Evolutionary conservation across 768 basidiomycete species (phyloP).

Genomic region (Russula earlei): DNA sequence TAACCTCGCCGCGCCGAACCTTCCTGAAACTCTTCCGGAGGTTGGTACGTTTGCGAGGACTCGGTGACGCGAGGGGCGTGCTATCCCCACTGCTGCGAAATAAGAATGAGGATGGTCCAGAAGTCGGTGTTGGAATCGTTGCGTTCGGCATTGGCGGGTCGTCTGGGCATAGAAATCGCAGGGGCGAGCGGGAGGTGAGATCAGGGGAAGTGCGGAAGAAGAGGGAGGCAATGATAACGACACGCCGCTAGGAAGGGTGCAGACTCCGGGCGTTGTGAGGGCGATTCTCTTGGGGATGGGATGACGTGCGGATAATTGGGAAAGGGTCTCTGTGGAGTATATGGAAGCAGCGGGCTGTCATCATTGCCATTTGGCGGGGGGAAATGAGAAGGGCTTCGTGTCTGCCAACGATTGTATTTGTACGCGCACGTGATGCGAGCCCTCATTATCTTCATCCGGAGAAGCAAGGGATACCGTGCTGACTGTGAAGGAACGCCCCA

Average conservation of each 20-base stretch:
- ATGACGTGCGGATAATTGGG: not conserved
- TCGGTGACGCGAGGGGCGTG: conserved; percentile 29
- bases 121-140: conserved; percentile 17
- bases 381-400: conserved; percentile 8
- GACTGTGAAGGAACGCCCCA: conserved; percentile 12
- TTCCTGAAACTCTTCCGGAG: conserved; percentile 31
- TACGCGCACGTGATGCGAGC: conserved; percentile 5
- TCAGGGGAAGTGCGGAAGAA: not conserved
- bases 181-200: not conserved
- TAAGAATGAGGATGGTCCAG: conserved; percentile 8
- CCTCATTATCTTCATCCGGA: conserved; percentile 4
- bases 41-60: conserved; percentile 30
- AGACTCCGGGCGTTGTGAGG: not conserved
- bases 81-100: conserved; percentile 11
- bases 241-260: not conserved
- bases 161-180: conserved; percentile 15
- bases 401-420: conserved; percentile 6
- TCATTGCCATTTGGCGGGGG: not conserved
- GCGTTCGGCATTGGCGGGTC: conserved; percentile 22
- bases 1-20: conserved; percentile 18
- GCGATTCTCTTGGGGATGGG: not conserved
- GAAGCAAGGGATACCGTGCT: not conserved
- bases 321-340: conserved; percentile 10
- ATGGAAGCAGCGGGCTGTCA: not conserved
- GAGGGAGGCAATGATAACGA: not conserved